Evolutionary conservation across 164 flowering plant genomes (phyloP), one percentile per base, ranked within the genome.

Genomic region (Litsea cubeba): DNA sequence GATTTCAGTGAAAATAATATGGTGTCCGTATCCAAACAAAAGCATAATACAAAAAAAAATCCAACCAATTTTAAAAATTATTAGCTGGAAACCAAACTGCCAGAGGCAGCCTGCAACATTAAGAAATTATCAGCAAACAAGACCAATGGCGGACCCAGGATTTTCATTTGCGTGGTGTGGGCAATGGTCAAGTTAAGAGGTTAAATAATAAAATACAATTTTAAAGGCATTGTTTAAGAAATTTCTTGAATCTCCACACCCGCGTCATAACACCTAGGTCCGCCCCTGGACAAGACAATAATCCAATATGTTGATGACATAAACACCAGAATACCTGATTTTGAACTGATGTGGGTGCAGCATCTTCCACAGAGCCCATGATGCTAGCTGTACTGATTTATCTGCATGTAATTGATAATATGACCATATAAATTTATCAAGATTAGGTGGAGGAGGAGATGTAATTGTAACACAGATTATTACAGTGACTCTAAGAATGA

Each of bases 321-420:
- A n/a, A 26, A 51, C 35, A 32, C 25, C 46, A 67, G 40, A 26
- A 54, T 71, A 71, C 73, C 73, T 54, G 24, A 28, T 28, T 57
- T 20, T 35, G 57, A 1, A 28, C 46, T 46, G 57, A 35, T 23
- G 57, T 18, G 15, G 73, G 65, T 15, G 73, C 73, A 71, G 50
- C 49, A 54, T 71, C 65, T 50, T 25, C 28, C 73, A 71, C 40
- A 54, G 73, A 14, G 15, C 73, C 73, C 73, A 71, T 71, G 64
- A 51, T 15, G 26, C 8, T 17, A 22, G 26, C 67, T 23, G 26
- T 24, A 25, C 24, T 11, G 23, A 40, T 64, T 23, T 64, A 25
- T 64, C 67, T 64, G 30, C 67, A 64, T 25, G 15, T 11, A 64
- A 23, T 23, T 25, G 30, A 25, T 8, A 64, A 5, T 23, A 64